These are phyloP conservation scores for Andrographis paniculata DNA, from an alignment of 305 asterid species.

Conservation along the genomic window DNA sequence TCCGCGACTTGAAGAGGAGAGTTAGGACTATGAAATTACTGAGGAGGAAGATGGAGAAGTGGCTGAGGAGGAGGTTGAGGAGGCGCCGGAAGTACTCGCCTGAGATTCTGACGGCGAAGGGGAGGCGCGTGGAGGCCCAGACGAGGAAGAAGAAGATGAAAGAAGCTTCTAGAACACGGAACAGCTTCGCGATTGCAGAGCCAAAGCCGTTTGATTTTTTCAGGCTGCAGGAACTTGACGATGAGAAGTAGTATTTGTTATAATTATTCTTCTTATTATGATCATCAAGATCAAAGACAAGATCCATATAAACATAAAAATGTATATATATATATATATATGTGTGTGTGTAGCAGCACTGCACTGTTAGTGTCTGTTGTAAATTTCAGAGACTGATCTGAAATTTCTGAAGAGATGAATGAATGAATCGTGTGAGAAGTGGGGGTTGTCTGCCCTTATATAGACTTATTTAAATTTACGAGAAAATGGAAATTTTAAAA, in stretches of 20 bases:
- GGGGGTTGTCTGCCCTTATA: too few species aligned
- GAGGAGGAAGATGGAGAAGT: conserved; percentile 51
- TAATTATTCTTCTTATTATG: background rate
- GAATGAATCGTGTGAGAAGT: too few species aligned
- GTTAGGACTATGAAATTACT: conserved; percentile 53
- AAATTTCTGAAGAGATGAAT: too few species aligned
- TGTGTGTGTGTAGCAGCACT: too few species aligned
- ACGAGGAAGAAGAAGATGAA: conserved; percentile 26
- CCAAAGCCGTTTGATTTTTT: too few species aligned
- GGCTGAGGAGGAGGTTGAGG: conserved; percentile 30
- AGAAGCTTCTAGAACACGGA: conserved; percentile 45
- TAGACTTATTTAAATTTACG: too few species aligned
- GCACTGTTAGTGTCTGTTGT: too few species aligned
- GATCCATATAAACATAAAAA: too few species aligned
- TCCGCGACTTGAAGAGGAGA: conserved; percentile 40
- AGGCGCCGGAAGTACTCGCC: conserved; percentile 51
- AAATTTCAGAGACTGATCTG: too few species aligned
- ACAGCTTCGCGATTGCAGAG: conserved; percentile 28
- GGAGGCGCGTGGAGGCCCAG: conserved; percentile 48
- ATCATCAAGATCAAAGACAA: conserved; percentile 11
- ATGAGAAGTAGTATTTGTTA: background rate
- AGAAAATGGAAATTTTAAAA: too few species aligned
- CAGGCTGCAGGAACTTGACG: too few species aligned
- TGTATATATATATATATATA: too few species aligned
- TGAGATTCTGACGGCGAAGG: conserved; percentile 44